Base-by-base conservation (phyloP, 257 asterid species). In the Avicennia marina region DNA sequence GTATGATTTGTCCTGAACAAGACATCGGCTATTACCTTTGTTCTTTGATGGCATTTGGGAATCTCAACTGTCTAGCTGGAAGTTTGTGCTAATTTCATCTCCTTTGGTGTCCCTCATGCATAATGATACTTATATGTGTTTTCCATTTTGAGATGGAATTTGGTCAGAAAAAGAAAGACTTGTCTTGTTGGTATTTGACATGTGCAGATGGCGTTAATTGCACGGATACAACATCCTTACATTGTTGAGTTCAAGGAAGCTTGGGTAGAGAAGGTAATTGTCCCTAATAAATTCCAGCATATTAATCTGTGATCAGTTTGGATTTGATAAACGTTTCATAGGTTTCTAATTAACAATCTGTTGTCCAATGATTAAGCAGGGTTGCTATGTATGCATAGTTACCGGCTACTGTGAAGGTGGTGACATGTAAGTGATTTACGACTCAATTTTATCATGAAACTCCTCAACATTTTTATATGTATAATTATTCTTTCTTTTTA, bases 391-490 rank as follows among this genome's bases (percentile, higher is more conserved):
- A 57, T 93, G 99, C 81, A 93, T 93, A 60, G 87, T 93, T 46
- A 93, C 99, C 17, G 95, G 99, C 58, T 89, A 89, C 77, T 93
- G 99, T 54, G 99, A 93, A 74, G 97, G 97, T 21, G 99, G 99
- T 43, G 99, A 93, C 81, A 86, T 93, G 99, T 93, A 78, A 86
- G 96, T 75, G 56, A 43, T 65, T 31, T 50, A 47, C 26, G 24
- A 42, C 41, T 18, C 55, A 33, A 18, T 59, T 31, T 55, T 38
- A 49, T 56, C 10, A 11, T 19, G 47, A 51, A 46, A 32, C 21
- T 18, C 4, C 45, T 27, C 7, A 49, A 15, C 3, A 0, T 38
- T 20, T 50, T 4, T 22, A 21, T 53, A 17, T 17, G 11, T 10
- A 16, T 20, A 4, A 11, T 7, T 40, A 2, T 40, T 40, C 45